Evolutionary conservation across 225 moss, liverwort and hornwort species (phyloP).

Genomic region (Pseudisothecium myosuroides): DNA sequence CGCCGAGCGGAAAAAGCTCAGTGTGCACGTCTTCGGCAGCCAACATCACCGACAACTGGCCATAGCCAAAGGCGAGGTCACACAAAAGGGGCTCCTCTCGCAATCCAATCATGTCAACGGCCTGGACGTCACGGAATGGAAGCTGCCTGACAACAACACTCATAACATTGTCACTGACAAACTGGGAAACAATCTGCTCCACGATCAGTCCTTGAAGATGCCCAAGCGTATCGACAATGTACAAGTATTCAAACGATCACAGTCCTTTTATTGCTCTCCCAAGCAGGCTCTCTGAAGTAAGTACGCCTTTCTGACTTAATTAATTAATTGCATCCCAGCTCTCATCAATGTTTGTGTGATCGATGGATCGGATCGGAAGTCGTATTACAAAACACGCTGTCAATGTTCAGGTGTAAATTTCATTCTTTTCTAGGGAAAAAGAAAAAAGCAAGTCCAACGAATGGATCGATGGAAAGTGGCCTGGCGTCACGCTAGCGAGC

Average conservation of each 20-base stretch:
- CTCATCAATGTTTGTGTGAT: background rate
- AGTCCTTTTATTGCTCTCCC: constrained; percentile 56
- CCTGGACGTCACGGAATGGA: constrained; percentile 7
- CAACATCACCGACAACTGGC: constrained; percentile 45
- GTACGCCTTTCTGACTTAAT: background rate
- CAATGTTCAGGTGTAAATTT: constrained; percentile 3
- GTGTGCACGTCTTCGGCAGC: constrained; percentile 78
- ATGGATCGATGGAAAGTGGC: background rate
- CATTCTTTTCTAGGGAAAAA: constrained; percentile 15
- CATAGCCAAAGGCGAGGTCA: constrained; percentile 16
- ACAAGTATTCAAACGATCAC: constrained; percentile 66
- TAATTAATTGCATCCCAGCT: background rate
- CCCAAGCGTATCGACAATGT: constrained; percentile 51
- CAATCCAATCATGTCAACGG: background rate
- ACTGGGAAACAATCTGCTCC: background rate
- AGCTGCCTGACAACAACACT: background rate
- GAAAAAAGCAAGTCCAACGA: background rate
- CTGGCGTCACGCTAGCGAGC: background rate
- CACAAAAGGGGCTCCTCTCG: background rate
- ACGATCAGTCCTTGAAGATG: background rate
- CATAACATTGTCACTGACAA: background rate
- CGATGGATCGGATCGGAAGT: background rate
- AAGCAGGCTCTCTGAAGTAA: constrained; percentile 17
- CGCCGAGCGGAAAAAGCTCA: constrained; percentile 64
- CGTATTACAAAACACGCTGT: background rate